Percentiles rank a stretch among this genome's conserved stretches.
These are phyloP conservation scores for Pseudogymnoascus sp. DNA, from an alignment of 2,329 filamentous ascomycete genomes.

Conservation along the genomic window DNA sequence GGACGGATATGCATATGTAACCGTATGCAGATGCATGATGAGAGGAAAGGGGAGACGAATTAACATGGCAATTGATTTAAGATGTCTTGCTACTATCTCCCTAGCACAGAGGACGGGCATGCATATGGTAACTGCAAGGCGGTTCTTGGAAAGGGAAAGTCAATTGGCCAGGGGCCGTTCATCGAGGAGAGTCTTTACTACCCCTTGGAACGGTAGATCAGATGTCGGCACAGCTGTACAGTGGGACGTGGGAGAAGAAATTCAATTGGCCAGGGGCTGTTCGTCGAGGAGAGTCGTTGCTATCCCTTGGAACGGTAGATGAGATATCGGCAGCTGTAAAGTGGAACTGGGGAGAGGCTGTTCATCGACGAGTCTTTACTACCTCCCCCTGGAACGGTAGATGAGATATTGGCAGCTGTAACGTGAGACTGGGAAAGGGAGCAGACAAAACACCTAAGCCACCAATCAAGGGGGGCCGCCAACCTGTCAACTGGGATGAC, in stretches of 20 bases:
- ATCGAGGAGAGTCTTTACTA: not conserved
- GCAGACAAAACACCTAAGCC: not conserved
- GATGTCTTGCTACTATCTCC: not conserved
- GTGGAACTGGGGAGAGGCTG: not conserved
- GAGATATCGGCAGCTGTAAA: not conserved
- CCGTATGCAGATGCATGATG: not conserved
- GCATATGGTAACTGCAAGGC: not conserved
- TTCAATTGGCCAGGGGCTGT: no score
- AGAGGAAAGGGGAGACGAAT: not conserved
- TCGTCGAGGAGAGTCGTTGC: not conserved
- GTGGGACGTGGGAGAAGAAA: not conserved
- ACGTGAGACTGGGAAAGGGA: not conserved
- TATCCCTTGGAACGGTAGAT: not conserved
- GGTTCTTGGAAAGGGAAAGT: not conserved
- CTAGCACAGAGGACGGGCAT: not conserved
- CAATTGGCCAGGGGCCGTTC: not conserved
- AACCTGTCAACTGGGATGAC: not conserved
- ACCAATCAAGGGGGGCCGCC: not conserved
- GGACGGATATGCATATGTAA: not conserved
- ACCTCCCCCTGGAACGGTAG: not conserved
- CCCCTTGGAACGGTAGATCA: not conserved
- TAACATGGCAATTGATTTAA: not conserved
- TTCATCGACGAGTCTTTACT: not conserved
- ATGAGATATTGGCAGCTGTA: not conserved
- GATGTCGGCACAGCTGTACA: not conserved